Base-by-base conservation (phyloP, 164 flowering plant genomes). In the Aristolochia fimbriata region DNA sequence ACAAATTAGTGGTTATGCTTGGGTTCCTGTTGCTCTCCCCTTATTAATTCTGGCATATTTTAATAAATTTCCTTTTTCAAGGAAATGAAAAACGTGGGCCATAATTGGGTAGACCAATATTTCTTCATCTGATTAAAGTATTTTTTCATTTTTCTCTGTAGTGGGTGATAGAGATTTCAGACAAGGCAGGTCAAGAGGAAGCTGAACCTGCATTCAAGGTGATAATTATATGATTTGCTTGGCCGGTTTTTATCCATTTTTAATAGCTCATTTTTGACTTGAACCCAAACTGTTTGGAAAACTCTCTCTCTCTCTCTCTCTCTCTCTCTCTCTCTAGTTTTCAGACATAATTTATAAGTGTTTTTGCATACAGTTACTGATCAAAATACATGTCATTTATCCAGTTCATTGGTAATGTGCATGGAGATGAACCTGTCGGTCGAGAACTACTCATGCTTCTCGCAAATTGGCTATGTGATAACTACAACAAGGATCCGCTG, bases 341-440 rank as follows among this genome's bases (percentile, higher is more conserved):
- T 37, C 20, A 3, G 43, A 7, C 4, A 37, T 37, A 6, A 10
- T 37, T 7, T 37, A 37, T 37, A 37, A 37, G 43, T 3, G 43
- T 37, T 37, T 37, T 10, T 3, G 4, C 12, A 37, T 37, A 37
- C 43, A 6, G 43, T 37, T 37, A 1, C 8, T 37, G 43, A 3
- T 49, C 37, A 6, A 49, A 65, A 59, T 61, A 25, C 53, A 69
- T 51, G 57, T 55, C 65, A 5, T 62, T 76, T 25, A 52, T 64
- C 71, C 81, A 93, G 98, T 87, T 75, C 67, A 68, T 93, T 76
- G 98, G 96, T 57, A 93, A 93, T 75, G 90, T 93, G 65, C 98
- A 93, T 73, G 98, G 98, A 48, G 97, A 93, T 79, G 98, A 93
- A 76, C 97, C 98, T 61, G 97, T 92, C 22, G 98, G 98, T 19